These are phyloP conservation scores for Przewalskia tangutica DNA, from an alignment of 257 asterid genomes.

Conservation along the genomic window DNA sequence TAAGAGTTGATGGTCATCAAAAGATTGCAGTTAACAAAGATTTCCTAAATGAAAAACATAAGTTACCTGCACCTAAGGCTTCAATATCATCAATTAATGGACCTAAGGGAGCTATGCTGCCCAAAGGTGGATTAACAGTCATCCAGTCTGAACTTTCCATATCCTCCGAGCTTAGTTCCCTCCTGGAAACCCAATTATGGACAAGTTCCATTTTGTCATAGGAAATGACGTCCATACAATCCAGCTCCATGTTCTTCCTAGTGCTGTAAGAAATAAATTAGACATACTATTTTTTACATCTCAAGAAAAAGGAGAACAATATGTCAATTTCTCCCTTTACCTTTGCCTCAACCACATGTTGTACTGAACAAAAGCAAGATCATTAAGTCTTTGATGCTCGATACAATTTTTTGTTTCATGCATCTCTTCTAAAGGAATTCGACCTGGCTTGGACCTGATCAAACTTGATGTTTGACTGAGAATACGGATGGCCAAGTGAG, in stretches of 20 bases:
- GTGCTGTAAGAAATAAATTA: conserved; percentile 25
- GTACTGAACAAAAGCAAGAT: conserved; percentile 64
- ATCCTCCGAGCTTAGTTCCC: conserved; percentile 36
- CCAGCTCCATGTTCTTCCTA: conserved; percentile 34
- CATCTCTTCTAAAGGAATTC: conserved; percentile 42
- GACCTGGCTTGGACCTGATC: conserved; percentile 40
- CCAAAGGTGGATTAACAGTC: conserved; percentile 70
- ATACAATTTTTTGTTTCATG: conserved; percentile 59
- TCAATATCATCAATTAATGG: conserved; percentile 55
- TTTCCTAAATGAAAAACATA: background rate
- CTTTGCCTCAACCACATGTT: conserved; percentile 69
- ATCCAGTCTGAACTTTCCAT: conserved; percentile 56
- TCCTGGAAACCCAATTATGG: conserved; percentile 68
- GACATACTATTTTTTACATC: background rate
- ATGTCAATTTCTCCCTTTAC: conserved; percentile 29
- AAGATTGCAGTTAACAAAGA: conserved; percentile 1
- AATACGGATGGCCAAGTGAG: conserved; percentile 73
- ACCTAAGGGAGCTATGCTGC: conserved; percentile 42
- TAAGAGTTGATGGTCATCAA: background rate
- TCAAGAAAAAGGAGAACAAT: background rate
- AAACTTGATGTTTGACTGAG: conserved; percentile 92
- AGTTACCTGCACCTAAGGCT: conserved; percentile 74
- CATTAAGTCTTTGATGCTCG: conserved; percentile 77
- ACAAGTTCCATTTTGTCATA: conserved; percentile 43
- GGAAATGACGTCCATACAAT: conserved; percentile 53